These are phyloP conservation scores for Amanita thiersii DNA, from an alignment of 768 basidiomycete species.

Conservation along the genomic window DNA sequence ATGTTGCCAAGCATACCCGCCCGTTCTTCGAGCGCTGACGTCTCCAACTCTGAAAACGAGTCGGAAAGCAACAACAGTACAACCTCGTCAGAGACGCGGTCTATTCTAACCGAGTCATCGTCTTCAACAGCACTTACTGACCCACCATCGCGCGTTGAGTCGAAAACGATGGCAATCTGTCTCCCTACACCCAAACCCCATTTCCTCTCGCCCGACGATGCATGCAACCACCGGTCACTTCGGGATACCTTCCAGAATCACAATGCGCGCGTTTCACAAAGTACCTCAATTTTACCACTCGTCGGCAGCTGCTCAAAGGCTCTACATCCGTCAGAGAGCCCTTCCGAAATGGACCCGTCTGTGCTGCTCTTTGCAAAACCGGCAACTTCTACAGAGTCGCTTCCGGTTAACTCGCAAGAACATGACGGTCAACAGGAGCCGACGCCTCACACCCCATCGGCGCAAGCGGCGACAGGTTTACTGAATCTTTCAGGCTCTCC, in stretches of 20 bases:
- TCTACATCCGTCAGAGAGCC: conserved; percentile 30
- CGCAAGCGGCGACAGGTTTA: conserved; percentile 6
- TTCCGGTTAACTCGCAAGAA: conserved; percentile 30
- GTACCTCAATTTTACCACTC: conserved; percentile 29
- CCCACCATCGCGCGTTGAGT: conserved; percentile 34
- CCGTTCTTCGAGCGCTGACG: conserved; percentile 23
- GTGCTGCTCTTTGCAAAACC: conserved; percentile 74
- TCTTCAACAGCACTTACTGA: conserved; percentile 39
- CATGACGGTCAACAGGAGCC: conserved; percentile 12
- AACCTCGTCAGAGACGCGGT: conserved; percentile 35
- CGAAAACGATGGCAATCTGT: conserved; percentile 18
- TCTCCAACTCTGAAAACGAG: conserved; percentile 19
- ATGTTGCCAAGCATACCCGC: conserved; percentile 4
- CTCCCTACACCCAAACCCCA: conserved; percentile 19
- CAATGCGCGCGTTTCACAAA: conserved; percentile 17
- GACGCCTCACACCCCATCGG: conserved; percentile 20
- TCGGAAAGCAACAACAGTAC: conserved; percentile 27
- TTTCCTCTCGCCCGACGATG: conserved; percentile 16
- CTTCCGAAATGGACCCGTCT: conserved; percentile 60
- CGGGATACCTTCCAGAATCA: too few species aligned
- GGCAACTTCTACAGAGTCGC: conserved; percentile 66
- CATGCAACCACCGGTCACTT: too few species aligned
- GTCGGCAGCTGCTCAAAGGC: conserved; percentile 11
- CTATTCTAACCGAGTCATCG: conserved; percentile 35
- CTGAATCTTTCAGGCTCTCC: neutral